These are phyloP conservation scores for Melaleuca alternifolia DNA, from an alignment of 345 rosid genomes.

Conservation along the genomic window DNA sequence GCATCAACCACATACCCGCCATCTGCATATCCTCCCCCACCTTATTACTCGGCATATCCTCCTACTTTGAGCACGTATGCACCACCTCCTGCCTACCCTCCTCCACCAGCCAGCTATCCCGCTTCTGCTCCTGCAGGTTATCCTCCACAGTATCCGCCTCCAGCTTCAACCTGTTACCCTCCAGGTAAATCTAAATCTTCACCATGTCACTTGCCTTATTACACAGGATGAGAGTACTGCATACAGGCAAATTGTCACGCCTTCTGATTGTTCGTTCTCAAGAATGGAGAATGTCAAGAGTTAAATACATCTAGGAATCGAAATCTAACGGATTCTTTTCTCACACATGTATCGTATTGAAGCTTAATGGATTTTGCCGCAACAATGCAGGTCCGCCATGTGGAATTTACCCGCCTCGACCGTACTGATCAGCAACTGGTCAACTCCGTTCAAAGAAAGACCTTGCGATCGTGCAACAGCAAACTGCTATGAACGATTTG, in stretches of 20 bases:
- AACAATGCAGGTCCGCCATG: neutral
- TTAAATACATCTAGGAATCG: neutral
- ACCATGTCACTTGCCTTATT: neutral
- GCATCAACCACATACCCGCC: neutral
- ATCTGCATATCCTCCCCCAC: conserved; percentile 24
- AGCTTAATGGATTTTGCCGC: neutral
- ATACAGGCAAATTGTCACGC: neutral
- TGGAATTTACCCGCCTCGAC: conserved; percentile 23
- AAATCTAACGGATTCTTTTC: neutral
- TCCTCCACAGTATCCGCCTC: conserved; percentile 5
- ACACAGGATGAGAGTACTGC: neutral
- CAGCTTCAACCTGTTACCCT: conserved; percentile 1
- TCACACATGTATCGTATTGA: neutral
- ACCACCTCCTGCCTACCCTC: conserved; percentile 21
- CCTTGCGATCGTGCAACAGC: neutral
- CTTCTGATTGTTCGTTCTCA: neutral
- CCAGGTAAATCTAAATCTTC: neutral
- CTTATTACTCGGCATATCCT: neutral
- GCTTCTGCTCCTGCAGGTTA: neutral
- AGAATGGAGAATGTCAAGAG: neutral
- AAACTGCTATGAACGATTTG: neutral
- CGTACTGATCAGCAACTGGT: conserved; percentile 14
- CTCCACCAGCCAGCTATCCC: neutral
- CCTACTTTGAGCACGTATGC: neutral
- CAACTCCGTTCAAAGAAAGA: neutral